Evolutionary conservation across 371 early-diverging fungal species (phyloP), one percentile per base, ranked within the genome.

Genomic region (Actinomucor elegans): DNA sequence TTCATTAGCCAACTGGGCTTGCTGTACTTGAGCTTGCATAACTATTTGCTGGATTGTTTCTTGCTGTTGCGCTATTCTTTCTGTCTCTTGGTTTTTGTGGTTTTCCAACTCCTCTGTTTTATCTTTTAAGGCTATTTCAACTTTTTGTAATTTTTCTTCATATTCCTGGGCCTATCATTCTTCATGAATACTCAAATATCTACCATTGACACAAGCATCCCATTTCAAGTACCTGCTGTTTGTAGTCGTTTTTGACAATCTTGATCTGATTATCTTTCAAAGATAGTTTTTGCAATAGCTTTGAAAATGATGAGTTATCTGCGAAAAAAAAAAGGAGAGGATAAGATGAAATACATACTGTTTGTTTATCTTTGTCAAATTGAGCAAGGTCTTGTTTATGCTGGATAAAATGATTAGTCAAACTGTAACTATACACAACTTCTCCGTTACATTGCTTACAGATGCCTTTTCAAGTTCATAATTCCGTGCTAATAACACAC

Each of bases 391-490:
- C 61, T 12, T 64, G 40, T 31, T 71, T 66, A 46, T 59, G 47
- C 42, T 47, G 38, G 1, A 33, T 33, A 20, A 49, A 23, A 17
- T 47, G 14, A 37, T 38, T 15, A 48, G 4, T 21, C 4, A 11
- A 40, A 5, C n/a, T n/a, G n/a, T n/a, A 37, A n/a, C 10, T 38
- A 38, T 5, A 38, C 9, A 18, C 7, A 44, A 31, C 26, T 6
- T 23, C n/a, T 26, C n/a, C n/a, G n/a, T n/a, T n/a, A 5, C 14
- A 42, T 26, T 5, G 32, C 52, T 51, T 41, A 51, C 52, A 6
- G 52, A 51, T n/a, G 52, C 31, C 12, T 59, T 57, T 45, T 71
- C 71, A 1, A 59, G 43, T 36, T 71, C 71, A 67, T 67, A 71
- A 29, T 71, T 65, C 34, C 59, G 55, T 23, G 40, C 12, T 41